phyloP scores from a whole-genome alignment of 2,329 filamentous ascomycete species.

The Pseudogymnoascus sp. region DNA sequence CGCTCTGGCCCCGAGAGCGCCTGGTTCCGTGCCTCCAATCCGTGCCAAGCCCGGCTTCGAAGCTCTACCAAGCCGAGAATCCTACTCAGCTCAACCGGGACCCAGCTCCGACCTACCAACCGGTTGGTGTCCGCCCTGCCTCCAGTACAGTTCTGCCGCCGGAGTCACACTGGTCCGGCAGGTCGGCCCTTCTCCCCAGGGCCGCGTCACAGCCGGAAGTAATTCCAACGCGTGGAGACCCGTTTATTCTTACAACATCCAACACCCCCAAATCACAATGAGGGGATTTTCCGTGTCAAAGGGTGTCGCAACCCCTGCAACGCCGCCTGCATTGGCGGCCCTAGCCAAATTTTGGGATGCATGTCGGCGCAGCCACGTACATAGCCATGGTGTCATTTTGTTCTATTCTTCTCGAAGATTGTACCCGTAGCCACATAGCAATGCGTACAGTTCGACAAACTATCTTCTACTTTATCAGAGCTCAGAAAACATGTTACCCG shows the following conservation, averaged over 20 bases:
- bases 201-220: background rate
- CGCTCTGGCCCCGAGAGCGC: too few relatives aligned
- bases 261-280: background rate
- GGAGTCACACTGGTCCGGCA: background rate
- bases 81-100: too few relatives aligned
- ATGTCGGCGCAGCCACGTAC: background rate
- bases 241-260: background rate
- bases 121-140: background rate
- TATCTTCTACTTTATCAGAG: background rate
- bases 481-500: background rate
- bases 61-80: too few relatives aligned
- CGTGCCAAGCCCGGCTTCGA: too few relatives aligned
- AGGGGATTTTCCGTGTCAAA: background rate
- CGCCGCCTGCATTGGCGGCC: background rate
- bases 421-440: background rate
- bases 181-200: background rate
- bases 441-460: background rate
- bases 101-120: background rate
- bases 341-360: background rate
- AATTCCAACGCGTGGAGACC: background rate
- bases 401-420: background rate
- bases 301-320: background rate
- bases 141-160: background rate
- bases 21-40: too few relatives aligned
- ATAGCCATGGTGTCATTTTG: background rate